Conservation (phyloP, 179 eudicot species). For the Monotropa hypopitys region DNA sequence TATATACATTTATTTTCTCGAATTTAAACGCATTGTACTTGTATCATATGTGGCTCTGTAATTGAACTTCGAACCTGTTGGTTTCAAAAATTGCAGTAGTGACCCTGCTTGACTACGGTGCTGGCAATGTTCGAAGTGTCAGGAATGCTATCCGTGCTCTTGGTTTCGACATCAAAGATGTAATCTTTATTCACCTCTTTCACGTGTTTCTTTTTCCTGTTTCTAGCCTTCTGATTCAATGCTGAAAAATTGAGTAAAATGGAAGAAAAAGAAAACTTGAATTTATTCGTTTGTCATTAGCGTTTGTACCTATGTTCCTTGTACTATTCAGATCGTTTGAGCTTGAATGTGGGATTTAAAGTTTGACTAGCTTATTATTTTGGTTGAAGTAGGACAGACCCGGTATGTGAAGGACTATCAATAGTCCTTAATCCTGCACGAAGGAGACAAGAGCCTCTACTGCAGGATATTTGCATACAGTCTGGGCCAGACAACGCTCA, state of each 20-base stretch:
- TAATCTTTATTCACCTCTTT: conserved; percentile 9
- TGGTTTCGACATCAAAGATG: conserved; percentile 68
- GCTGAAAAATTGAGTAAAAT: not conserved
- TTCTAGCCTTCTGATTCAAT: not conserved
- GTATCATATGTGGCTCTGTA: not conserved
- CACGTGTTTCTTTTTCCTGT: not conserved
- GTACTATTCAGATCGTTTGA: not conserved
- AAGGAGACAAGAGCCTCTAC: too few species aligned
- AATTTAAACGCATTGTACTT: not conserved
- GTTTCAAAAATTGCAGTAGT: conserved; percentile 38
- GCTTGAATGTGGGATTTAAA: not conserved
- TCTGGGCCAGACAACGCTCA: too few species aligned
- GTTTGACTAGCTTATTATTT: too few species aligned
- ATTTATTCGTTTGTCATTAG: not conserved
- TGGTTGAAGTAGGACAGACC: too few species aligned
- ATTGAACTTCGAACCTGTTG: not conserved
- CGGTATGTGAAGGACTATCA: too few species aligned
- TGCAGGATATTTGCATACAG: too few species aligned
- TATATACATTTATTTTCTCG: not conserved
- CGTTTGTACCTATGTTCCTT: not conserved
- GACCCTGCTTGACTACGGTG: conserved; percentile 90
- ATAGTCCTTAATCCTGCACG: too few species aligned
- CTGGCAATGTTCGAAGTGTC: conserved; percentile 93
- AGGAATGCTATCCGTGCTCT: conserved; percentile 73
- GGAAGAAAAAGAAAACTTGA: not conserved